These are phyloP conservation scores for Reutealis trisperma DNA, from an alignment of 345 rosid genomes.

Conservation along the genomic window DNA sequence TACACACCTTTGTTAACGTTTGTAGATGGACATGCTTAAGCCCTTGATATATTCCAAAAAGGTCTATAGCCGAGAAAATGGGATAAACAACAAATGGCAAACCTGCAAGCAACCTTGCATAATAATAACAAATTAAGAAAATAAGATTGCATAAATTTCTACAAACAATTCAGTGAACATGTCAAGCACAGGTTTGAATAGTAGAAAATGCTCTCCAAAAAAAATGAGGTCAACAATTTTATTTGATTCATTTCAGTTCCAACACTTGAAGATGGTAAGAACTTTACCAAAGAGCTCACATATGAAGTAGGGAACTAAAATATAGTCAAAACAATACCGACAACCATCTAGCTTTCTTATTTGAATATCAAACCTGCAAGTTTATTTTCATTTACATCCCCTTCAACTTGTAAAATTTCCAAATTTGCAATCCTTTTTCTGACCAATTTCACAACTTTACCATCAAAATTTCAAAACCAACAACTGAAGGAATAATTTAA, in stretches of 20 bases:
- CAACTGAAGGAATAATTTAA: neutral
- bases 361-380: neutral
- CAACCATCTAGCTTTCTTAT: neutral
- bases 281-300: neutral
- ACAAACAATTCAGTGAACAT: neutral
- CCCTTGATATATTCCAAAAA: conserved; percentile 80
- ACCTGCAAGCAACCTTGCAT: conserved; percentile 59
- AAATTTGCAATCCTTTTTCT: neutral
- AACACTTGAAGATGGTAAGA: neutral
- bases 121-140: conserved; percentile 29
- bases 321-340: neutral
- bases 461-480: neutral
- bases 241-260: neutral
- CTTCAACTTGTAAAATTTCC: neutral
- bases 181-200: conserved; percentile 10
- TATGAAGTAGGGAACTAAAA: neutral
- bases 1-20: conserved; percentile 75
- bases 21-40: conserved; percentile 82
- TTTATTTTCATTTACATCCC: neutral
- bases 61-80: conserved; percentile 73
- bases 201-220: conserved; percentile 9
- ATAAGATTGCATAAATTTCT: neutral
- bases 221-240: neutral
- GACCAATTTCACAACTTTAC: neutral
- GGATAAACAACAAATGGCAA: conserved; percentile 77